Evolutionary conservation across 768 basidiomycete species (phyloP).

Genomic region (Galerina marginata): DNA sequence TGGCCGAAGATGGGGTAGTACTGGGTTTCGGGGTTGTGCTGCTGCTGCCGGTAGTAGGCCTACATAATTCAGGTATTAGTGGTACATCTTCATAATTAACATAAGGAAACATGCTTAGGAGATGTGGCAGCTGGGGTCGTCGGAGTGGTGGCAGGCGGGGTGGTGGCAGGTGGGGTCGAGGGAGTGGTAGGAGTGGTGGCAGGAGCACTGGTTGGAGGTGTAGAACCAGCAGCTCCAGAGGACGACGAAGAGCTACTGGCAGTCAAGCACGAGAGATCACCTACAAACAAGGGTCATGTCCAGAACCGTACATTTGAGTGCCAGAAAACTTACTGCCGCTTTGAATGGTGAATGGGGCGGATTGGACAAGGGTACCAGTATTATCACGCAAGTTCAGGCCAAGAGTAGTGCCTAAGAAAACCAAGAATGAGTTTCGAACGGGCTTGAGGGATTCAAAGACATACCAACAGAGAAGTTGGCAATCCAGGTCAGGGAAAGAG

Average conservation of each 20-base stretch:
- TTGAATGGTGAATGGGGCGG: conserved; percentile 56
- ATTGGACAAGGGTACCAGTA: conserved; percentile 54
- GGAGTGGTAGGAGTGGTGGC: conserved; percentile 21
- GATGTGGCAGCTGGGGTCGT: conserved; percentile 11
- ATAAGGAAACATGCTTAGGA: conserved; percentile 4
- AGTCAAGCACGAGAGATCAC: conserved; percentile 16
- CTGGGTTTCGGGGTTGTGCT: conserved; percentile 11
- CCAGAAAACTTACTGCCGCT: conserved; percentile 49
- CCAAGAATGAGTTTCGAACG: background rate
- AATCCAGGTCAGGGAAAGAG: conserved; percentile 56
- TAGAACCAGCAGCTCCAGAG: conserved; percentile 26
- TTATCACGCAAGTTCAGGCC: conserved; percentile 67
- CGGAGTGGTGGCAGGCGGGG: conserved; percentile 13
- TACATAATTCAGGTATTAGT: background rate
- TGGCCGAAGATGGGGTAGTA: conserved; percentile 19
- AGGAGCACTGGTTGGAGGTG: conserved; percentile 21
- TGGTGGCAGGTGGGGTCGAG: conserved; percentile 16
- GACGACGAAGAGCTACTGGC: conserved; percentile 20
- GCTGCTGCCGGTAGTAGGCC: background rate
- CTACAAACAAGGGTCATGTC: conserved; percentile 2
- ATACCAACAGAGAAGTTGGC: conserved; percentile 55
- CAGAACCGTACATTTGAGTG: background rate
- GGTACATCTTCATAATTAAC: background rate
- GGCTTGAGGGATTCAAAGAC: conserved; percentile 12
- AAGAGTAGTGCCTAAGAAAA: conserved; percentile 49